Evolutionary conservation across 1,284 basidiomycete genomes (phyloP), one percentile per base, ranked within the genome.

Genomic region (Coniferiporia sulphurascens): DNA sequence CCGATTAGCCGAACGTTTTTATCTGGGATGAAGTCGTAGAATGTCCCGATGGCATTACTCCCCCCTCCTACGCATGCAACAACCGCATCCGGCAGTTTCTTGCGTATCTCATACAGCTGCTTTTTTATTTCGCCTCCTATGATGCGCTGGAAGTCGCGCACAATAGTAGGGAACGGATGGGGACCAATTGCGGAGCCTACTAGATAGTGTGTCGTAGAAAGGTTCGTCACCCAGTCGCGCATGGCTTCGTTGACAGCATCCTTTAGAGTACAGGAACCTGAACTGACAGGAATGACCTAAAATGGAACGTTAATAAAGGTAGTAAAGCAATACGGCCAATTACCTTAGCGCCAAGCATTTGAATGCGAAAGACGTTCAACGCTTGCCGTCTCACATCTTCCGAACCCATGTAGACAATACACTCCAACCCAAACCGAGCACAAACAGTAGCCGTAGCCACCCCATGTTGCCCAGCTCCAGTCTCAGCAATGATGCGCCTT

Each of bases 391-490:
- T 83, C 21, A 98, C 95, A 73, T 99, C 97, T 74, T 98, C 96
- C n/a, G 93, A 86, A 57, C 97, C 97, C 96, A 99, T 99, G 77
- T 95, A 99, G 65, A 99, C 82, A 67, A 97, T 77, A 71, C 97
- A 99, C 73, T 98, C 89, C 78, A 99, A 70, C 13, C 93, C 95
- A 69, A 99, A 99, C 67, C 92, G 91, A 52, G 96, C 96, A 67
- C 97, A 99, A 8, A 94, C 97, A 1, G 96, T 99, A 0, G 97
- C 97, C 44, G 96, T 98, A 8, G 97, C 97, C 19, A 99, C 95
- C 73, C 97, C 97, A 73, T 99, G 97, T 73, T 99, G 96, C 34
- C 97, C 97, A 0, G 97, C 96, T 62, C 96, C 96, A 1, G 97
- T 99, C 79, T 99, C 97, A 52, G 96, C 95, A 65, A 99, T 98